Percentiles rank a stretch among this genome's conserved stretches.
Conservation (phyloP, 257 asterid species). For the Marsdenia floribunda region DNA sequence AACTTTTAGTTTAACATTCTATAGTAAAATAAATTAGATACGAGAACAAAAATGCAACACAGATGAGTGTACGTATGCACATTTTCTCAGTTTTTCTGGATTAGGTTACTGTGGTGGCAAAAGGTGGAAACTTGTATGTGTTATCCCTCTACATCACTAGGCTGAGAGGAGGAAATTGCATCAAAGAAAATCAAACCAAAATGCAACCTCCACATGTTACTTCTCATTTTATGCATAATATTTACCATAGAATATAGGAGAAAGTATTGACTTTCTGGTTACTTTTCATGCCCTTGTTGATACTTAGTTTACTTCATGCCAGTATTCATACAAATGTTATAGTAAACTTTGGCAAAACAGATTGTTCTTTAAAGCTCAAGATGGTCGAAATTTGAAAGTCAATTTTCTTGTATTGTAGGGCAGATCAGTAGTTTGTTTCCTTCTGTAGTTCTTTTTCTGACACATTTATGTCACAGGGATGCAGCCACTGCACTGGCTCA, state of each 20-base stretch:
- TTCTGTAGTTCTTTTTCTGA: slow-evolving; percentile 13
- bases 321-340: background rate
- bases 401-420: background rate
- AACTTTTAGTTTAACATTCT: background rate
- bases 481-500: slow-evolving; percentile 74
- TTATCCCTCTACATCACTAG: background rate
- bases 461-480: slow-evolving; percentile 36
- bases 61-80: no score
- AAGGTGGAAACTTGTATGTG: background rate
- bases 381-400: background rate
- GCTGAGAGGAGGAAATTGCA: background rate
- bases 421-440: no score
- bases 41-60: background rate
- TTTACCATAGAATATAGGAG: background rate
- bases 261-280: background rate
- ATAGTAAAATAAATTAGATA: background rate
- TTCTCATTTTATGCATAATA: background rate
- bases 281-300: background rate
- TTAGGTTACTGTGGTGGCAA: background rate
- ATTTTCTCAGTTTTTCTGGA: background rate
- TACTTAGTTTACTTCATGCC: background rate
- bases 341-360: background rate
- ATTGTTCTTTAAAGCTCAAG: background rate
- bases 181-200: background rate
- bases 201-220: background rate